A percentile compares a stretch with the other conserved stretches of the same genome.
phyloP scores from a whole-genome alignment of 2,329 filamentous ascomycete genomes.

The Mariannaea elegans region DNA sequence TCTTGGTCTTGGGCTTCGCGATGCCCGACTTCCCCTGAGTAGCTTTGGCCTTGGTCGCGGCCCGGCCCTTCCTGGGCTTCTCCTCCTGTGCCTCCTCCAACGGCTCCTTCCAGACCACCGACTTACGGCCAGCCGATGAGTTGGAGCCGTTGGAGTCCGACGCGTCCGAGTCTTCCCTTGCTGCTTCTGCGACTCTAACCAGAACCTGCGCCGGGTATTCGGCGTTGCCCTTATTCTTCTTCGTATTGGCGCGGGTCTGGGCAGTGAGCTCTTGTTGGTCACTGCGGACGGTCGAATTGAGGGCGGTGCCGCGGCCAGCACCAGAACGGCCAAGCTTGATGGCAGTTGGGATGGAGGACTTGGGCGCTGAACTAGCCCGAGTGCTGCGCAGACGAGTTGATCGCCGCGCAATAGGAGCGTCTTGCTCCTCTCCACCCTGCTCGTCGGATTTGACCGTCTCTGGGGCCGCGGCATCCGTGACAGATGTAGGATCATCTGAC shows the following conservation, averaged over 20 bases:
- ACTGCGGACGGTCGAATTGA: conserved; percentile 39
- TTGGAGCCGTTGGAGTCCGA: conserved; percentile 6
- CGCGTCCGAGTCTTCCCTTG: conserved; percentile 30
- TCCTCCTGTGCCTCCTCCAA: conserved; percentile 41
- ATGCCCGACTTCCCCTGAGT: conserved; percentile 40
- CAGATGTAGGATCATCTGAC: conserved; percentile 18
- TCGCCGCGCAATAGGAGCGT: conserved; percentile 37
- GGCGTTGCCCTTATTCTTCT: conserved; percentile 47
- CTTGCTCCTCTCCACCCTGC: conserved; percentile 25
- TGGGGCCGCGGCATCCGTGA: conserved; percentile 3
- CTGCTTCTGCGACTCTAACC: conserved; percentile 41
- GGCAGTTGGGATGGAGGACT: conserved; percentile 47
- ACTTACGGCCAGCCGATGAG: conserved; percentile 35
- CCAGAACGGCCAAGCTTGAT: conserved; percentile 43
- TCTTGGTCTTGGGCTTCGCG: conserved; percentile 39
- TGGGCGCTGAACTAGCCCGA: conserved; percentile 26
- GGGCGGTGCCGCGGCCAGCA: conserved; percentile 33
- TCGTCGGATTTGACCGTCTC: conserved; percentile 6
- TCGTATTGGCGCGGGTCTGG: conserved; percentile 48
- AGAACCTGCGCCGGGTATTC: conserved; percentile 48
- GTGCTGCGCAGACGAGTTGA: conserved; percentile 45
- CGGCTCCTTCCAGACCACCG: conserved; percentile 48
- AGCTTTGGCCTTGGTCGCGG: conserved; percentile 33
- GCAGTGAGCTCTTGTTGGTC: conserved; percentile 46
- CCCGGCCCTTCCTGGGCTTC: conserved; percentile 36